Evolutionary conservation across 2,329 filamentous ascomycete genomes (phyloP).

Genomic region (Emmonsiellopsis sp.): DNA sequence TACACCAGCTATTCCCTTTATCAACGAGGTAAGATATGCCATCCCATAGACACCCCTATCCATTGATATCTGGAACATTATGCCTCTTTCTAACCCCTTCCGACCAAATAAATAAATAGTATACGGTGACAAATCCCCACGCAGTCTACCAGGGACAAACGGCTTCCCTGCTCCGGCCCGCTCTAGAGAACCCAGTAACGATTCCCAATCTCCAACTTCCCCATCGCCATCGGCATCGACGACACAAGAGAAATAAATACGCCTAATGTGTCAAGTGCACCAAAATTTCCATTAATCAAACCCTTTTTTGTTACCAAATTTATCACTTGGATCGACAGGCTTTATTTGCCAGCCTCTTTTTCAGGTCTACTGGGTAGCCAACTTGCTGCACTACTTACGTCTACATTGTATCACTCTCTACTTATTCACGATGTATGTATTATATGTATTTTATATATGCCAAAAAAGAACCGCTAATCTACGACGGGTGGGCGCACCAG

Average conservation of each 20-base stretch:
- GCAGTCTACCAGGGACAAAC: constrained; percentile 3
- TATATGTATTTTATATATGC: too few species aligned
- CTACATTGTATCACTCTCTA: too few species aligned
- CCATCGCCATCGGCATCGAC: neutral
- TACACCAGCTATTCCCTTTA: constrained; percentile 19
- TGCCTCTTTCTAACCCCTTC: neutral
- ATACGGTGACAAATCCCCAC: neutral
- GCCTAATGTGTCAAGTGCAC: too few species aligned
- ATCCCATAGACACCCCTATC: neutral
- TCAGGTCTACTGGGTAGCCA: too few species aligned
- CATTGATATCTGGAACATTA: neutral
- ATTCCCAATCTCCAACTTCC: neutral
- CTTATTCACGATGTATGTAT: too few species aligned
- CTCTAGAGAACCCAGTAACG: neutral
- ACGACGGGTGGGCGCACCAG: too few species aligned
- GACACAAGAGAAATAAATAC: neutral
- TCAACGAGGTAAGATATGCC: constrained; percentile 14
- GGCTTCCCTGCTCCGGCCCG: neutral
- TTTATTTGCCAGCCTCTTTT: too few species aligned
- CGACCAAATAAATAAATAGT: neutral
- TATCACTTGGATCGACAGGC: too few species aligned
- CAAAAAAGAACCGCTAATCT: too few species aligned
- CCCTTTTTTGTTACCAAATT: too few species aligned
- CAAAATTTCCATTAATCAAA: too few species aligned
- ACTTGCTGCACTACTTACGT: too few species aligned